A percentile compares a stretch with the other conserved stretches of the same genome.
These are phyloP conservation scores for Globisporangium cylindrosporum DNA, from an alignment of 352 stramenopile genomes.

Conservation along the genomic window DNA sequence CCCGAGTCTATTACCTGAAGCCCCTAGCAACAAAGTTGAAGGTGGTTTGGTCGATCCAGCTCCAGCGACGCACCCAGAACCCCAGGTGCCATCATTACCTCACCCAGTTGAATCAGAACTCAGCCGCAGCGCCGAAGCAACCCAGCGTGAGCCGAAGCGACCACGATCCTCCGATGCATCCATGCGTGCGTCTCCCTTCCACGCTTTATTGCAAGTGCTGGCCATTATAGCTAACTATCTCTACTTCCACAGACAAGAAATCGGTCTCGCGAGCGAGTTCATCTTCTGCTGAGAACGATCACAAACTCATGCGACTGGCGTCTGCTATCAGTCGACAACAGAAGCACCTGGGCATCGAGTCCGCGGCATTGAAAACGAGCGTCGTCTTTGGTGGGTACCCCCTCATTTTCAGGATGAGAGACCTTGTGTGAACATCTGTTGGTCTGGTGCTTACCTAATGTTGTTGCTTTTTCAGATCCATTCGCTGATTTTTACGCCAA, in stretches of 20 bases:
- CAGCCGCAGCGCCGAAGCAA: not conserved
- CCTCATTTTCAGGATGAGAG: too few species aligned
- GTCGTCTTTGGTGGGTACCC: constrained; percentile 8
- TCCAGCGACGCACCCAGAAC: not conserved
- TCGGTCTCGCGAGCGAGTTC: not conserved
- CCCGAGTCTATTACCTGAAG: not conserved
- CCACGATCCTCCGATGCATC: not conserved
- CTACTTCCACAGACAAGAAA: not conserved
- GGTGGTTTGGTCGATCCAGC: not conserved
- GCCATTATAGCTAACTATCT: too few species aligned
- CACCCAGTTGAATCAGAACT: not conserved
- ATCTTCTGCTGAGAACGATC: not conserved
- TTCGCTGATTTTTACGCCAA: not conserved
- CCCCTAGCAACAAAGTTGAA: not conserved
- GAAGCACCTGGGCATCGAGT: not conserved
- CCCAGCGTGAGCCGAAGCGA: not conserved
- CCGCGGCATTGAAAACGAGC: not conserved
- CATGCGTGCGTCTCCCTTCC: not conserved
- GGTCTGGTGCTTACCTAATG: too few species aligned
- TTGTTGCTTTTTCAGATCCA: not conserved
- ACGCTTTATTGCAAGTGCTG: not conserved
- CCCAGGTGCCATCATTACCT: not conserved
- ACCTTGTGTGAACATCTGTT: too few species aligned
- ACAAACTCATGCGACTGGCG: not conserved
- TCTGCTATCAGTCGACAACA: not conserved